Base-by-base conservation (phyloP, 352 stramenopile genomes). In the Phytophthora uliginosa region DNA sequence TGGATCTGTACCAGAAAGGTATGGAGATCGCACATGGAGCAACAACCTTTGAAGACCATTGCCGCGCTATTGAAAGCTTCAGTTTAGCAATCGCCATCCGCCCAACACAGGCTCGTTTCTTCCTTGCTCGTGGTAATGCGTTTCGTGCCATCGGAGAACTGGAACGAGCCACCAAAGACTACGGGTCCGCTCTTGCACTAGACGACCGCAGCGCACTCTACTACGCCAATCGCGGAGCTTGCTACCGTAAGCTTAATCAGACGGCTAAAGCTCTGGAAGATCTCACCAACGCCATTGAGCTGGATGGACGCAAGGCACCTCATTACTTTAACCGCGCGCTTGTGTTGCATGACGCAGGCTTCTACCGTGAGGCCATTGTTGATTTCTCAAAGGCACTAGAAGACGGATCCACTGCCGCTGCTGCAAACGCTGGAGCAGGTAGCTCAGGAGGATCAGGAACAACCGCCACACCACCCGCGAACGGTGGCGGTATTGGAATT, bases 281-380 rank as follows among this genome's bases (percentile, higher is more conserved):
- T 24, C 76, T 95, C 28, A 95, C 85, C 1, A 69, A 77, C 3
- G 88, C 88, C 24, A 85, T 93, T 42, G 88, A 94, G 56, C 81
- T 93, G 56, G 88, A 95, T 56, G 74, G 76, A 24, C 89, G 90
- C 38, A 93, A 93, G 54, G 88, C 77, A 1, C 78, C 77, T 3
- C 88, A 95, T 63, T 94, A 89, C 60, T 90, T 94, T 47, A 95
- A 87, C n/a, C 83, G 88, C 4, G 88, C 85, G 9, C 83, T 90
- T 24, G 85, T 95, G 45, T 65, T 95, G 9, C 84, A 90, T 22
- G 86, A 95, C 20, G 69, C 77, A 4, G 78, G 78, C 0, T 93
- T 92, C 59, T 94, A 83, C 51, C 77, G 78, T 45, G 86, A 94
- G 63, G 88, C 88, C 2, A 87, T 90, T 48, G 66, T 92, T 51